Evolutionary conservation across 768 basidiomycete genomes (phyloP).

Genomic region (Boletales sp.): DNA sequence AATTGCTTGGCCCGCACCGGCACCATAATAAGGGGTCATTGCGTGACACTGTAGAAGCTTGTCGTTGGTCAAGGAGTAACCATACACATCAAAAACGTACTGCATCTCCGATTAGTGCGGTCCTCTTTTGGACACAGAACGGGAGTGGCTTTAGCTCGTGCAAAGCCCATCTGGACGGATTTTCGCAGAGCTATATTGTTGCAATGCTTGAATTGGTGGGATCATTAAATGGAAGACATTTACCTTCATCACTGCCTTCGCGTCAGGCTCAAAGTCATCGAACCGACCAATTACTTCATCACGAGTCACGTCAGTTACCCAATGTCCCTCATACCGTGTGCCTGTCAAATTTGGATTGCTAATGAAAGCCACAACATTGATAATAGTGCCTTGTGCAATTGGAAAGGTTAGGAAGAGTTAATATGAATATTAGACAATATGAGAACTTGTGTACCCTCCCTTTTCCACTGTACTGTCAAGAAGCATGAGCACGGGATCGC

Average conservation of each 20-base stretch:
- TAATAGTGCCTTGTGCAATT: constrained; percentile 31
- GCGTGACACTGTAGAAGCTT: constrained; percentile 17
- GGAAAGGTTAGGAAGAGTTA: constrained; percentile 39
- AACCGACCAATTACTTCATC: constrained; percentile 32
- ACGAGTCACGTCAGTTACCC: constrained; percentile 26
- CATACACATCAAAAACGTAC: constrained; percentile 20
- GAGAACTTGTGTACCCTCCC: constrained; percentile 1
- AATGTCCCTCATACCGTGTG: constrained; percentile 30
- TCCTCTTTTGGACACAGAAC: constrained; percentile 35
- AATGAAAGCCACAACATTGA: constrained; percentile 35
- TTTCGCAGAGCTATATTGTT: constrained; percentile 31
- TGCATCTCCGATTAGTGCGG: constrained; percentile 51
- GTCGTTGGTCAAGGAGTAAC: not conserved
- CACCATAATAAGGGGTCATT: constrained; percentile 23
- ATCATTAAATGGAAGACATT: not conserved
- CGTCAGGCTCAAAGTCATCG: constrained; percentile 37
- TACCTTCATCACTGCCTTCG: constrained; percentile 28
- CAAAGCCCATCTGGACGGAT: constrained; percentile 42
- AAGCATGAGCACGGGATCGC: constrained; percentile 6
- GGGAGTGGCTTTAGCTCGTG: constrained; percentile 40
- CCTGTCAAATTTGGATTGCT: constrained; percentile 28
- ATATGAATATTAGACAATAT: not conserved
- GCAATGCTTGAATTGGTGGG: too few species aligned
- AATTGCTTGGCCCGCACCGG: constrained; percentile 27
- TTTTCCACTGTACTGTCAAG: constrained; percentile 11